phyloP scores from a whole-genome alignment of 345 rosid genomes.

The Salix udensis region DNA sequence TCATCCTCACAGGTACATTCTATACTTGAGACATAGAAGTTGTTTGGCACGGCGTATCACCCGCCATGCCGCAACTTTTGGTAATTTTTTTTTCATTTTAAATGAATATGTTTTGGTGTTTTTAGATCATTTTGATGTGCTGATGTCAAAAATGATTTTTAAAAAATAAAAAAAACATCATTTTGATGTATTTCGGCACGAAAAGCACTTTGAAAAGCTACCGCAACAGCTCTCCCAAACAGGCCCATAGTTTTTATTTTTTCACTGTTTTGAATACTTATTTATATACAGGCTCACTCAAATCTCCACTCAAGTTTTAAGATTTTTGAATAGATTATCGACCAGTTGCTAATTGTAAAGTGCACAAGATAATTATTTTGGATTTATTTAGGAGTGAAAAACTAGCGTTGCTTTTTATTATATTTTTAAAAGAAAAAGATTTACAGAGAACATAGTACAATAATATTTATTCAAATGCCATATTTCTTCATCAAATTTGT shows the following conservation, averaged over 20 bases:
- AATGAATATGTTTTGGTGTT: too few relatives aligned
- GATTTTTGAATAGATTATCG: not conserved
- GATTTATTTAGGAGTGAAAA: not conserved
- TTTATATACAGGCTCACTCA: not conserved
- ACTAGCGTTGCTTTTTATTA: not conserved
- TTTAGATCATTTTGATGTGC: too few relatives aligned
- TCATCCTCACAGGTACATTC: constrained; percentile 13
- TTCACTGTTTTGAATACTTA: not conserved
- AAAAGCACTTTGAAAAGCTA: too few relatives aligned
- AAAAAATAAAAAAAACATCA: too few relatives aligned
- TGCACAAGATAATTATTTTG: not conserved
- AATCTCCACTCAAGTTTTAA: not conserved
- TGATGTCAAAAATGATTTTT: too few relatives aligned
- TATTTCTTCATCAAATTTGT: not conserved
- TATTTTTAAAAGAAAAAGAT: not conserved
- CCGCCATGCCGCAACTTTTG: too few relatives aligned
- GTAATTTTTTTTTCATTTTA: too few relatives aligned
- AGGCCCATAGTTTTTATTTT: not conserved
- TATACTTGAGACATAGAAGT: not conserved
- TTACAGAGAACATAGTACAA: not conserved
- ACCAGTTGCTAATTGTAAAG: not conserved
- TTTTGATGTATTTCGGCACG: too few relatives aligned
- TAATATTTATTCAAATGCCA: not conserved
- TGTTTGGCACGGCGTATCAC: too few relatives aligned
- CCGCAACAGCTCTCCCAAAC: too few relatives aligned